These are phyloP conservation scores for Triadica sebifera DNA, from an alignment of 345 rosid species.

Conservation along the genomic window DNA sequence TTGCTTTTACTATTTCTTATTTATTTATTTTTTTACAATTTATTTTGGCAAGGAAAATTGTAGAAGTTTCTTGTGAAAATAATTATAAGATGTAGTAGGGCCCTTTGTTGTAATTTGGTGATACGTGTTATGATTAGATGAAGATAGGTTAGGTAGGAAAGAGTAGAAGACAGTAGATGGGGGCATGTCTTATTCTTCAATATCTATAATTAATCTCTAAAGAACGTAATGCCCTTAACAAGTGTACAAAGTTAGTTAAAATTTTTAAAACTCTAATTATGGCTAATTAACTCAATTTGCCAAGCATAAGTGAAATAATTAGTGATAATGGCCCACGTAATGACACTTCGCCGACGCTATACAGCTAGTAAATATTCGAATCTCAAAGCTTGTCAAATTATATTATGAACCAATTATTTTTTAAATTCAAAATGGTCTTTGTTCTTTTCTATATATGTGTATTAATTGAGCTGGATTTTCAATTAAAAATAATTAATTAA, in stretches of 20 bases:
- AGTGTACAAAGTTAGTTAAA: neutral
- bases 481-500: neutral
- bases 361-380: neutral
- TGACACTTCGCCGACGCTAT: neutral
- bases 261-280: neutral
- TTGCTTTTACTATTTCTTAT: constrained; percentile 6
- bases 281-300: neutral
- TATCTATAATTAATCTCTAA: neutral
- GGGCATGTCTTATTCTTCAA: too few species aligned
- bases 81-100: neutral
- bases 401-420: neutral
- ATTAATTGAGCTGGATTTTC: neutral
- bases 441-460: neutral
- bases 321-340: too few species aligned
- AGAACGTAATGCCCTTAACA: neutral
- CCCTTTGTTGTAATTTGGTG: neutral
- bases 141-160: neutral
- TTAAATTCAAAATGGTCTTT: neutral
- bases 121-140: neutral
- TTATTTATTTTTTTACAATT: too few species aligned
- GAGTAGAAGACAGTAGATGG: neutral
- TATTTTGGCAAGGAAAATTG: neutral
- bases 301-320: neutral
- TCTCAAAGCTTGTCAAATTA: neutral
- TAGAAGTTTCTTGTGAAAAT: constrained; percentile 10